These are phyloP conservation scores for Talaromyces piceae DNA, from an alignment of 2,329 filamentous ascomycete species.

Conservation along the genomic window DNA sequence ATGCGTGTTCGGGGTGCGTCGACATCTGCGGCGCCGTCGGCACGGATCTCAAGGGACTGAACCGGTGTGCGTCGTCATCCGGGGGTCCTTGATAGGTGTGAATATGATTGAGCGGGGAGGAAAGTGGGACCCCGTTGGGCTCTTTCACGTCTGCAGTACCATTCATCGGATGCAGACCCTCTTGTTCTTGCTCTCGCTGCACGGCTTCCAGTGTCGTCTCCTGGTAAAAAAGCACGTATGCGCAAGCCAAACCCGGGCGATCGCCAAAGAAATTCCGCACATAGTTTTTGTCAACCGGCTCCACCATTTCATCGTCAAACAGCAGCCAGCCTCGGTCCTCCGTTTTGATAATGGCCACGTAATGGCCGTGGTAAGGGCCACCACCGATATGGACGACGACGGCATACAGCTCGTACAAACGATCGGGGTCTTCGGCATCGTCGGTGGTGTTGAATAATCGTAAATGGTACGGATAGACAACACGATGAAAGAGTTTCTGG, in stretches of 20 bases:
- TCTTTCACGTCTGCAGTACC: constrained; percentile 43
- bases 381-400: constrained; percentile 96
- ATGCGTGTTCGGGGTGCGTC: constrained; percentile 26
- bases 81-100: constrained; percentile 32
- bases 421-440: constrained; percentile 85
- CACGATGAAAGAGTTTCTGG: constrained; percentile 93
- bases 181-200: constrained; percentile 72
- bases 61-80: constrained; percentile 28
- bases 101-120: constrained; percentile 30
- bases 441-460: constrained; percentile 97
- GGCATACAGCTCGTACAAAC: constrained; percentile 91
- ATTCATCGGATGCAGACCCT: constrained; percentile 46
- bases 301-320: constrained; percentile 97
- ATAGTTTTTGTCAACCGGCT: constrained; percentile 93
- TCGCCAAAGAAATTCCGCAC: constrained; percentile 97
- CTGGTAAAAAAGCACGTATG: constrained; percentile 96
- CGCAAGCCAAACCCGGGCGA: constrained; percentile 80
- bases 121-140: constrained; percentile 23
- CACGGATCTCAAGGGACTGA: constrained; percentile 26
- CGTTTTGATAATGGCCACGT: constrained; percentile 96
- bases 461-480: constrained; percentile 94
- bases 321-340: constrained; percentile 91
- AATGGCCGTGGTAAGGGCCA: constrained; percentile 95
- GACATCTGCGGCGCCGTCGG: constrained; percentile 44
- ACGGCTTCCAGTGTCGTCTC: constrained; percentile 68